Conservation (phyloP, 2,329 filamentous ascomycete species). For the Stylonectria norvegica region DNA sequence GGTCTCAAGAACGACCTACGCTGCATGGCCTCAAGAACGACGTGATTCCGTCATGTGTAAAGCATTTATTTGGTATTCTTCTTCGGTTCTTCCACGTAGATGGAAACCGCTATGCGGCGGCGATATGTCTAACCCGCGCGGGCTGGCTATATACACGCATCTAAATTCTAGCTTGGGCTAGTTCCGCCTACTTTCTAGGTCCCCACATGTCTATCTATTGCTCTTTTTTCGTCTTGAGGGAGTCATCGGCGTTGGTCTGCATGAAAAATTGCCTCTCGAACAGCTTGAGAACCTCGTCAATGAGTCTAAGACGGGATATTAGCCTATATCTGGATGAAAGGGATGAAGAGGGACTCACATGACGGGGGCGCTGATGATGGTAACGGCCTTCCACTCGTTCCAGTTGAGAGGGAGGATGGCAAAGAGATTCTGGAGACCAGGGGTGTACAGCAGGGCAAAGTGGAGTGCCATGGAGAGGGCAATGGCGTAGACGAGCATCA, state of each 20-base stretch:
- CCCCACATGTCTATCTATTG: slow-evolving; percentile 37
- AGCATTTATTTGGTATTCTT: too few relatives aligned
- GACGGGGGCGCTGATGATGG: slow-evolving; percentile 84
- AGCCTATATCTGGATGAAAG: slow-evolving; percentile 12
- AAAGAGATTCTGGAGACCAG: slow-evolving; percentile 84
- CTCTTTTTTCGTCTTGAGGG: slow-evolving; percentile 51
- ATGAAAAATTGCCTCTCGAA: slow-evolving; percentile 67
- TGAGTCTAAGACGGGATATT: slow-evolving; percentile 50
- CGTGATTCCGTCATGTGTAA: too few relatives aligned
- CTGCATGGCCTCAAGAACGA: slow-evolving; percentile 9
- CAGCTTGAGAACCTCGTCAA: slow-evolving; percentile 81
- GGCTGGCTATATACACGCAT: slow-evolving; percentile 28
- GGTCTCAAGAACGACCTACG: not conserved
- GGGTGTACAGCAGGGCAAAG: slow-evolving; percentile 89
- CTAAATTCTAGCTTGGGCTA: slow-evolving; percentile 27
- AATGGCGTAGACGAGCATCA: slow-evolving; percentile 97
- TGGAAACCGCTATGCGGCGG: too few relatives aligned
- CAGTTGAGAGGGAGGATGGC: slow-evolving; percentile 83
- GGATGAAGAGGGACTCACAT: slow-evolving; percentile 60
- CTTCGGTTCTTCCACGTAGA: too few relatives aligned
- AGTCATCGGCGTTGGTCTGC: slow-evolving; percentile 42
- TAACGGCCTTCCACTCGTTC: slow-evolving; percentile 88
- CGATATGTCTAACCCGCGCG: too few relatives aligned
- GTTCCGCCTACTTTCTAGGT: slow-evolving; percentile 15
- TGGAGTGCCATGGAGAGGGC: slow-evolving; percentile 89